Conservation (phyloP, 2,329 filamentous ascomycete species). For the Fusarium sp. region DNA sequence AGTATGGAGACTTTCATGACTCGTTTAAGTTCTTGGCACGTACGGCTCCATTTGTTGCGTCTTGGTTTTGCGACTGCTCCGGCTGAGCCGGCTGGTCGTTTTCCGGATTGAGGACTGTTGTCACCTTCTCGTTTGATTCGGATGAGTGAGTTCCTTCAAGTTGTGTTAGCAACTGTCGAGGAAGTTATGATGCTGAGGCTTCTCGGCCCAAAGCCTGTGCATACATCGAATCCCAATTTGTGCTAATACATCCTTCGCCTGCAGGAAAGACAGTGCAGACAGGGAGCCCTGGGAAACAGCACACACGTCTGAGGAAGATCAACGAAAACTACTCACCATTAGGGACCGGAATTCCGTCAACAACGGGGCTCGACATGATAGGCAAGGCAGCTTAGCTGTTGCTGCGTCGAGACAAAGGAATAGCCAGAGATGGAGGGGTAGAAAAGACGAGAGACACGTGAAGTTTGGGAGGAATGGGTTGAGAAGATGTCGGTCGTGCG, state of each 20-base stretch:
- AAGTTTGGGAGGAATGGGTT: constrained; percentile 19
- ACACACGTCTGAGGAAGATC: background rate
- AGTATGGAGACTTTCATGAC: constrained; percentile 3
- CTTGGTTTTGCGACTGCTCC: constrained; percentile 19
- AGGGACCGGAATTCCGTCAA: constrained; percentile 15
- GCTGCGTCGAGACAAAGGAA: constrained; percentile 9
- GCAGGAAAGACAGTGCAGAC: constrained; percentile 7
- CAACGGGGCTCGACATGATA: constrained; percentile 37
- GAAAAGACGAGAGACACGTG: background rate
- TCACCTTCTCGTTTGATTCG: constrained; percentile 43
- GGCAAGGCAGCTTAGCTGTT: constrained; percentile 3
- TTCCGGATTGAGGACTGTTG: constrained; percentile 38
- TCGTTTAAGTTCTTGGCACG: constrained; percentile 1
- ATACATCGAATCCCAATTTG: background rate
- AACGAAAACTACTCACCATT: constrained; percentile 41
- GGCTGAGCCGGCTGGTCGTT: constrained; percentile 26
- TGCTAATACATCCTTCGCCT: constrained; percentile 7
- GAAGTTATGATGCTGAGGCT: background rate
- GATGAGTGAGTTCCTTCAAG: constrained; percentile 11
- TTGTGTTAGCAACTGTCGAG: constrained; percentile 24
- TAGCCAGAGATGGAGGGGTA: constrained; percentile 20
- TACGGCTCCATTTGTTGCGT: constrained; percentile 23
- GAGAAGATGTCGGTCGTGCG: constrained; percentile 8
- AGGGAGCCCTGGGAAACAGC: background rate
- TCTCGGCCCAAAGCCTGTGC: background rate